Evolutionary conservation across 257 asterid genomes (phyloP).

Genomic region (Agastache rugosa): DNA sequence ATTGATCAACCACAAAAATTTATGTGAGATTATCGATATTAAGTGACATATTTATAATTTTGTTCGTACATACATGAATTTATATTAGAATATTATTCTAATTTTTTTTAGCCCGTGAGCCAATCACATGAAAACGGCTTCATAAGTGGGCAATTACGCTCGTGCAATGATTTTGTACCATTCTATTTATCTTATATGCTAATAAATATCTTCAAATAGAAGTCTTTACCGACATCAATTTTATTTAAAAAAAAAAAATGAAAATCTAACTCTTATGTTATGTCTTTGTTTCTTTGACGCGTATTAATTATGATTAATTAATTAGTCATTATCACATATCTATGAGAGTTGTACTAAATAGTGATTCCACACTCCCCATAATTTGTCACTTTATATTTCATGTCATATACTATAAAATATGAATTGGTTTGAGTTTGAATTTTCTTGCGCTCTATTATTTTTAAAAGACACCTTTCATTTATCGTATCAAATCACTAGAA

Average conservation of each 20-base stretch:
- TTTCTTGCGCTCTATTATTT: not conserved
- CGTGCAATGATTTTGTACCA: too few relatives aligned
- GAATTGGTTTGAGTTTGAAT: not conserved
- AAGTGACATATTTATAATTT: too few relatives aligned
- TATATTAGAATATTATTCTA: too few relatives aligned
- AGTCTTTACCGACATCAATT: not conserved
- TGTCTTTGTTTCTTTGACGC: not conserved
- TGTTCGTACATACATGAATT: too few relatives aligned
- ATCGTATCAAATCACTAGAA: too few relatives aligned
- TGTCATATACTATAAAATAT: not conserved
- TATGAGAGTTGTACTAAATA: not conserved
- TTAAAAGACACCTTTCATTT: too few relatives aligned
- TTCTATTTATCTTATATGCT: too few relatives aligned
- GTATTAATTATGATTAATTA: not conserved
- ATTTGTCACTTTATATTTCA: not conserved
- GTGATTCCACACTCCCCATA: not conserved
- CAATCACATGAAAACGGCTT: too few relatives aligned
- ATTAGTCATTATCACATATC: not conserved
- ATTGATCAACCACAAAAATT: too few relatives aligned
- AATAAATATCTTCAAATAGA: not conserved
- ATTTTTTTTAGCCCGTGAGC: too few relatives aligned
- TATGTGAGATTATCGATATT: too few relatives aligned
- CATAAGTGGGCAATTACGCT: too few relatives aligned
- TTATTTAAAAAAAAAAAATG: not conserved
- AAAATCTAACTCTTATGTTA: not conserved